Base-by-base conservation (phyloP, 1,139 yeast genomes). In the Tardiomyces depauwii region DNA sequence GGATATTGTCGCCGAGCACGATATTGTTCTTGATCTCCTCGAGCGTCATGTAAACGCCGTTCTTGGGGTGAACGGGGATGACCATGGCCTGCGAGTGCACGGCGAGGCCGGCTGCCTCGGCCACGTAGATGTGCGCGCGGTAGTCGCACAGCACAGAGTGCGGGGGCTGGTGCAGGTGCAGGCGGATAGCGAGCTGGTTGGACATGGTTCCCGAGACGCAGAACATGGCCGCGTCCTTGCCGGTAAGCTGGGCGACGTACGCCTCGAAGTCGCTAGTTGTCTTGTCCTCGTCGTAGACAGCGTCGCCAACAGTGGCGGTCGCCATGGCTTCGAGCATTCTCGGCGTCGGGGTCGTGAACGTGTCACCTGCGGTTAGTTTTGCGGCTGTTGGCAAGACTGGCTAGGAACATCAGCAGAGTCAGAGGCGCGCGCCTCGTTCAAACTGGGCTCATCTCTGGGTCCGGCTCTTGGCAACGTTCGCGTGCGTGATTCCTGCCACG, bases 61-160 rank as follows among this genome's bases (percentile, higher is more conserved):
- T 86, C 10, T 72, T 58, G 2, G 96, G 96, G 39, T 67, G 70
- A 3, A 87, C 86, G 1, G 96, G 88, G 30, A 80, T 78, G 9
- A 87, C 94, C 95, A 89, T 85, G 11, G 96, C 95, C 64, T 86
- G 95, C 30, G 94, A 83, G 54, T 88, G 71, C 45, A 87, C 78
- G 9, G 96, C 95, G 51, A 89, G 68, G 13, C 96, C 96, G 41
- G 89, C 95, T 12, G 95, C 95, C 65, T 89, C 96, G 58, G 80
- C 80, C 18, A 80, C 68, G 63, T 76, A 87, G 38, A 88, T 84
- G 61, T 88, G 97, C 18, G 91, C 83, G 53, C 96, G 72, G 62
- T 81, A 72, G 65, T 89, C 96, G 67, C 95, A 85, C 49, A 88
- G 64, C 40, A 89, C 74, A 27, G 88, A 76, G 66, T 84, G 81